phyloP scores from a whole-genome alignment of 225 moss, liverwort and hornwort genomes.

The Pseudoscleropodium purum region DNA sequence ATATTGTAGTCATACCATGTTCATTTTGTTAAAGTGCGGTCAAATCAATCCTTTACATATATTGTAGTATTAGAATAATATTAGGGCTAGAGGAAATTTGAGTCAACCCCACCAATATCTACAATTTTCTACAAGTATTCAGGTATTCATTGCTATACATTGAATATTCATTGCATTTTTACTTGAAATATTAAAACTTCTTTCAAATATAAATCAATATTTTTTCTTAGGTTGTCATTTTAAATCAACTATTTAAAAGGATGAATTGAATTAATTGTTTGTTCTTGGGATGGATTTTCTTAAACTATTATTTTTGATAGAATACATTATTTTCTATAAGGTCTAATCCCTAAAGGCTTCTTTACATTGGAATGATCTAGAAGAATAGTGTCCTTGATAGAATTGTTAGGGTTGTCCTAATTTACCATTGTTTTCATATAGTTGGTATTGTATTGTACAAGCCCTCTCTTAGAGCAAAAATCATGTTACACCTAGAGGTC shows the following conservation, averaged over 20 bases:
- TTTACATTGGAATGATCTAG: neutral
- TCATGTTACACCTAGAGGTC: too few relatives aligned
- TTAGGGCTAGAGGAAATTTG: too few relatives aligned
- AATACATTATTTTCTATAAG: neutral
- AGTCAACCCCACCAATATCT: too few relatives aligned
- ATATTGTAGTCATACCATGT: too few relatives aligned
- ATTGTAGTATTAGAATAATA: too few relatives aligned
- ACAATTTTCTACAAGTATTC: too few relatives aligned
- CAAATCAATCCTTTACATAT: too few relatives aligned
- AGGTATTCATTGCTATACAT: neutral
- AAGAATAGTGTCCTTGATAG: neutral
- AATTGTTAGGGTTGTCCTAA: neutral
- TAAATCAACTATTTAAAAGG: neutral
- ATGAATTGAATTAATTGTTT: neutral
- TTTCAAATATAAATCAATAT: neutral
- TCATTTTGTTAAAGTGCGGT: too few relatives aligned
- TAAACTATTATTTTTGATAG: neutral
- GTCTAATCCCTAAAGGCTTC: neutral
- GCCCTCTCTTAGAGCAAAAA: neutral
- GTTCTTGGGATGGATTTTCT: neutral
- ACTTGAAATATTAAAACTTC: neutral
- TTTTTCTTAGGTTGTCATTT: neutral
- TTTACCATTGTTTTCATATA: rapidly evolving
- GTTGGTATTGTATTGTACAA: rapidly evolving
- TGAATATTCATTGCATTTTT: neutral